Percentiles rank a stretch among this genome's conserved stretches.
Evolutionary conservation across 805 yeast genomes (phyloP).

Genomic region (Kodamaea sagamina): DNA sequence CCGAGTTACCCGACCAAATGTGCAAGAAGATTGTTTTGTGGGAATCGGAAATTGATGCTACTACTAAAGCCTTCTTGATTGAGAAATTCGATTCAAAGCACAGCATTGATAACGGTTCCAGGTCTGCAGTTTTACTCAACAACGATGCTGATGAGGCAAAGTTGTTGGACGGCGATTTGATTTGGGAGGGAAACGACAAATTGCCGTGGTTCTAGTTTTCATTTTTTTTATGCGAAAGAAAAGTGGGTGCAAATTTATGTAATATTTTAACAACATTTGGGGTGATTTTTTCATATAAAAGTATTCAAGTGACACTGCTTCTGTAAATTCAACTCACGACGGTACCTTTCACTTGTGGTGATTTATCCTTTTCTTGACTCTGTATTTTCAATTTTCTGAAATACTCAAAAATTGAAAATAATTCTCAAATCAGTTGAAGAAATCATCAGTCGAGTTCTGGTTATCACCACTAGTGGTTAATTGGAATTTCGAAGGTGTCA

Average conservation of each 20-base stretch:
- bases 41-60: constrained; percentile 34
- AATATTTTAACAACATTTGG: no score
- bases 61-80: constrained; percentile 19
- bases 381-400: no score
- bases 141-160: constrained; percentile 27
- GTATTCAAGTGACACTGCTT: no score
- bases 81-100: constrained; percentile 18
- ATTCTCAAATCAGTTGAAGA: no score
- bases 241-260: constrained; percentile 8
- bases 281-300: no score
- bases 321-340: no score
- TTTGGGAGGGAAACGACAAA: constrained; percentile 46
- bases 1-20: constrained; percentile 11
- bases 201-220: constrained; percentile 41
- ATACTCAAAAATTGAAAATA: no score
- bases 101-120: constrained; percentile 36
- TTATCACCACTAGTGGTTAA: no score
- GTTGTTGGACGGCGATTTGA: constrained; percentile 26
- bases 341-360: no score
- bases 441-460: no score
- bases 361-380: no score
- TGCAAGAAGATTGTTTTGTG: constrained; percentile 29
- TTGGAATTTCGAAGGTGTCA: no score
- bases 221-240: not conserved
- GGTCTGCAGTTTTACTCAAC: constrained; percentile 37